Evolutionary conservation across 2,329 filamentous ascomycete genomes (phyloP), one percentile per base, ranked within the genome.

Genomic region (Aspergillus thermomutatus): DNA sequence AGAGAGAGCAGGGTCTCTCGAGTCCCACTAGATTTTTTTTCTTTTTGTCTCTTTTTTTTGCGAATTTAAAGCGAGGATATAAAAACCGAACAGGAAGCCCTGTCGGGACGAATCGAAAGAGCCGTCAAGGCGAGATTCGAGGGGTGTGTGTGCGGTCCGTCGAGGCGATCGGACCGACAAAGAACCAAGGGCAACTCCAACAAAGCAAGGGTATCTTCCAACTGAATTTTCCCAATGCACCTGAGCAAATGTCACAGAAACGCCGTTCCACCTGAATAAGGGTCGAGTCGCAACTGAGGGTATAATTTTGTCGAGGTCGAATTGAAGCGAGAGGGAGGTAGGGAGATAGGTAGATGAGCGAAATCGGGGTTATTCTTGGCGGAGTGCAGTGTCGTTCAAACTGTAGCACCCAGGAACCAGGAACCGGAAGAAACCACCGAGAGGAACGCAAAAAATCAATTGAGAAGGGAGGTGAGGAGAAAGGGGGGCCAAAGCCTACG

Each of bases 401-500:
- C 21, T 49, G 48, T 43, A 53, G 46, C 40, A 56, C 49, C 50
- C 55, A 63, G 57, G 60, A 58, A 60, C 53, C 56, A 62, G 56
- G 54, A 59, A 60, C 56, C 57, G 53, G 27, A 52, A 56, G 37
- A 59, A 57, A 55, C 56, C 59, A 58, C 37, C 50, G n/a, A 50
- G 53, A 51, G 53, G 55, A 37, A 60, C 53, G 47, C 45, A 50
- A 60, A 58, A 58, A 63, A 61, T 59, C 52, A 57, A 61, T 56
- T 56, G 62, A 64, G 57, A 52, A 59, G 53, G 57, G 63, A 53
- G 64, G 60, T 61, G 62, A 56, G 57, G 60, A 55, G 55, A 57
- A 56, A 49, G 66, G 69, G 68, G 71, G 72, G 72, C 72, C 71
- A 70, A 72, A 74, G 73, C 73, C 73, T 75, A 75, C 70, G 73